Base-by-base conservation (phyloP, 805 yeast genomes). In the Yarrowia deformans region DNA sequence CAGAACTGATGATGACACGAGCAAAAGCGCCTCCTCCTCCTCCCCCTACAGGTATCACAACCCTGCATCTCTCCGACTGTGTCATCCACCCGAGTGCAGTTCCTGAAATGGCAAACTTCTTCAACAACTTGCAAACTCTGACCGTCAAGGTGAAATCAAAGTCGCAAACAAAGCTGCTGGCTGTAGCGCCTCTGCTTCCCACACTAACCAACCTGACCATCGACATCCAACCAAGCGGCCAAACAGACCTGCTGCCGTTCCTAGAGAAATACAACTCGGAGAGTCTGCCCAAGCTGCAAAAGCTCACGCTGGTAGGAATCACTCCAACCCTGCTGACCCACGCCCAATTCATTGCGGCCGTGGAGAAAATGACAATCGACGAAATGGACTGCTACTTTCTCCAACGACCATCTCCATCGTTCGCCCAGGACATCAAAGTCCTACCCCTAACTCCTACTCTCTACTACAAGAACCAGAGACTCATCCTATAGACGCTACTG, bases 381-480 rank as follows among this genome's bases (percentile, higher is more conserved):
- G 32, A n/a, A 18, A 9, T 60, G 16, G 52, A 60, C 14, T 60
- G 66, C 52, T 12, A 60, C 46, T 42, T 60, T 3, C 13, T 40
- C 7, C 63, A 56, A 29, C 8, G 37, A 40, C 63, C 63, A 3
- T 8, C 63, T 1, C 6, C 46, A 2, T 8, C 46, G 1, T 35
- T 55, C 3, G 16, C 58, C 1, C 42, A 52, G n/a, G 61, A 55
- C 13, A 8, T 39, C 46, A 56, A 56, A n/a, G 4, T 23, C 29
- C 63, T 56, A 35, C 23, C 63, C 9, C 23, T 40, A 10, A 12
- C 63, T 2, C 63, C 63, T 1, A 56, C 48, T 16, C 48, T 56
- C 39, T 56, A 56, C 63, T 56, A 56, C 63, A 56, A 56, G 12
- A 23, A 54, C 45, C 63, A 56, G 9, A 56, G 63, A 56, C 63